phyloP scores from a whole-genome alignment of 1,284 basidiomycete species.

The Marasmius tenuissimus region DNA sequence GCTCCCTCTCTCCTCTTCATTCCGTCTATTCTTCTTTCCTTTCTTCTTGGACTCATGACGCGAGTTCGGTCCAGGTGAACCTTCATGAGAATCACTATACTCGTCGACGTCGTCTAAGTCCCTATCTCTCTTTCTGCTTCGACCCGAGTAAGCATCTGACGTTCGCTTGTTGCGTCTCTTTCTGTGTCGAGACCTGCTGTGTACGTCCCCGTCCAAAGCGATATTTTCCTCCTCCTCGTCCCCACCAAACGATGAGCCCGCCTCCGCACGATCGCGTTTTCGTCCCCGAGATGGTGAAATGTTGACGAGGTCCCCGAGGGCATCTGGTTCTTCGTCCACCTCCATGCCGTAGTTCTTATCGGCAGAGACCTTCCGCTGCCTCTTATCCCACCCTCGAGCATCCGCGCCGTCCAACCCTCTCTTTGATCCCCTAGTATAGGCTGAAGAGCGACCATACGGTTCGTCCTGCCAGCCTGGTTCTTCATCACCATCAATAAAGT shows the following conservation, averaged over 20 bases:
- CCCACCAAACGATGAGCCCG: constrained; percentile 67
- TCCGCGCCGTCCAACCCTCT: constrained; percentile 43
- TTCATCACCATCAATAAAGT: constrained; percentile 45
- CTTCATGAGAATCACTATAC: constrained; percentile 40
- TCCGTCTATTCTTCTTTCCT: constrained; percentile 33
- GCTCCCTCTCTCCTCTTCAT: constrained; percentile 27
- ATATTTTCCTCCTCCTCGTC: constrained; percentile 54
- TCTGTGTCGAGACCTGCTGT: constrained; percentile 37
- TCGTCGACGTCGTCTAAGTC: constrained; percentile 43
- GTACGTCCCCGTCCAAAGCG: constrained; percentile 34
- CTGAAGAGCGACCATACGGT: constrained; percentile 17
- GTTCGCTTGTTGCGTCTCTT: constrained; percentile 53
- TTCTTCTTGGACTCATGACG: constrained; percentile 31
- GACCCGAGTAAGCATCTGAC: constrained; percentile 39
- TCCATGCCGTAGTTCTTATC: constrained; percentile 36
- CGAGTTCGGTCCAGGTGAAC: constrained; percentile 19
- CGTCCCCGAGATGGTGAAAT: constrained; percentile 52
- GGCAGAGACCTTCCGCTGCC: constrained; percentile 47
- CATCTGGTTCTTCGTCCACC: constrained; percentile 39
- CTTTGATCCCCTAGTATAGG: constrained; percentile 42
- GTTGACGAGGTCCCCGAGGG: constrained; percentile 25
- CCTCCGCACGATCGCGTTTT: constrained; percentile 74
- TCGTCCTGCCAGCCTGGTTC: constrained; percentile 41
- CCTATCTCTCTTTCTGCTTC: constrained; percentile 67
- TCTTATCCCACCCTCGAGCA: constrained; percentile 37